Base-by-base conservation (phyloP, 2,329 filamentous ascomycete species). In the Phoma sp. region DNA sequence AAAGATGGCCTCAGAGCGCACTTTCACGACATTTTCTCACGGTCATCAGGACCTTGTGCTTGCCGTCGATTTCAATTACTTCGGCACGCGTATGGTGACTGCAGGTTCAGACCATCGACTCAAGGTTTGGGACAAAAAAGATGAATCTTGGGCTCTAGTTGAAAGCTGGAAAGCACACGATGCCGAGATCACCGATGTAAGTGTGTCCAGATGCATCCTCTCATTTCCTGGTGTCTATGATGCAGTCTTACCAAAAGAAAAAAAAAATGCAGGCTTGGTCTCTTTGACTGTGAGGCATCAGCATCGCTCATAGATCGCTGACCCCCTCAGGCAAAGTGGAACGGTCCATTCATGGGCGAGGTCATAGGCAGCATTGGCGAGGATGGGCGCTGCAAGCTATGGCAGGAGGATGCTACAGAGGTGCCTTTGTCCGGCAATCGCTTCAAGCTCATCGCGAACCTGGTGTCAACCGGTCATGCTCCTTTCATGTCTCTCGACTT, bases 61-160 rank as follows among this genome's bases (percentile, higher is more conserved):
- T 61, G 89, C 91, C 50, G 87, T 93, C 57, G 89, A 91, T 62
- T 96, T 96, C 82, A 97, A 97, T 75, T 88, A 87, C 62, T 96
- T 96, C 74, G 93, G 93, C 65, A 93, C 91, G 67, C 90, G 93
- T 64, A 93, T 93, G 80, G 90, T 93, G 37, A 95, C 92, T 2
- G 92, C 91, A 30, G 95, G 91, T 14, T 90, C 93, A 14, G 93
- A 98, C 74, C 93, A 96, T 74, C 91, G 89, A 73, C 89, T 98
- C 68, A 91, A 93, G 71, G 89, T 97, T 59, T 97, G 93, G 83
- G 91, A 93, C 75, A 84, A 88, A 42, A 89, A 95, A 70, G 87
- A 83, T 53, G 81, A 87, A 62, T 86, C 86, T 37, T 96, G 92
- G 91, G 83, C 85, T 46, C 78, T 95, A 33, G 89, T 87, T 70